These are phyloP conservation scores for Acmispon strigosus DNA, from an alignment of 306 rosid genomes.

Conservation along the genomic window DNA sequence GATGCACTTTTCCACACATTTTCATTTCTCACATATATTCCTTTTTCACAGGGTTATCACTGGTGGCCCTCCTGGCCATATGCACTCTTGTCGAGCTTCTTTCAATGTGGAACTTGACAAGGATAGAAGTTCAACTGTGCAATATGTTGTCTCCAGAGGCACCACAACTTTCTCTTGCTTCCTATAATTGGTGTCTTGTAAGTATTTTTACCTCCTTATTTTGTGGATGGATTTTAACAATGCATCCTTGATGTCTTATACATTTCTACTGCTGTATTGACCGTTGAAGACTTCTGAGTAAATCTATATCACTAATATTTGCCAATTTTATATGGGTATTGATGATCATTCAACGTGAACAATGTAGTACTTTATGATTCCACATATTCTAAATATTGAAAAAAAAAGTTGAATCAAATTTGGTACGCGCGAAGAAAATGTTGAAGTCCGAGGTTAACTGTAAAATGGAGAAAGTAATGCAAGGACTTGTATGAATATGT, in stretches of 20 bases:
- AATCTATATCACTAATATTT: neutral
- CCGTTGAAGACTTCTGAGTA: neutral
- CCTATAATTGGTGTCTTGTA: conserved; percentile 77
- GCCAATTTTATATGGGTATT: conserved; percentile 12
- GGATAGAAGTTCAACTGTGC: conserved; percentile 90
- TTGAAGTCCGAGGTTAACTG: neutral
- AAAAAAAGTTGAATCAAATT: conserved; percentile 7
- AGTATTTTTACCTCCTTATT: conserved; percentile 23
- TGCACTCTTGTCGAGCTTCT: conserved; percentile 81
- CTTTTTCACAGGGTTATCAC: conserved; percentile 52
- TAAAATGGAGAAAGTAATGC: conserved; percentile 3
- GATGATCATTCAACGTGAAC: neutral
- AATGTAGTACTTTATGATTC: neutral
- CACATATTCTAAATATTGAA: neutral
- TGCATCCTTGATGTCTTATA: neutral
- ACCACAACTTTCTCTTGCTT: conserved; percentile 72
- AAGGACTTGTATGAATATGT: neutral
- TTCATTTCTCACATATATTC: conserved; percentile 16
- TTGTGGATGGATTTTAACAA: neutral
- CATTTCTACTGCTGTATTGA: neutral
- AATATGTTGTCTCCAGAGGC: conserved; percentile 94
- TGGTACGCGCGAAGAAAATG: conserved; percentile 1
- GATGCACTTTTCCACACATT: conserved; percentile 4
- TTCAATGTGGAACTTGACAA: conserved; percentile 98
- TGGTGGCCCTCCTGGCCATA: conserved; percentile 56